phyloP scores from a whole-genome alignment of 805 yeast species.

The Grigorovia jiainica region DNA sequence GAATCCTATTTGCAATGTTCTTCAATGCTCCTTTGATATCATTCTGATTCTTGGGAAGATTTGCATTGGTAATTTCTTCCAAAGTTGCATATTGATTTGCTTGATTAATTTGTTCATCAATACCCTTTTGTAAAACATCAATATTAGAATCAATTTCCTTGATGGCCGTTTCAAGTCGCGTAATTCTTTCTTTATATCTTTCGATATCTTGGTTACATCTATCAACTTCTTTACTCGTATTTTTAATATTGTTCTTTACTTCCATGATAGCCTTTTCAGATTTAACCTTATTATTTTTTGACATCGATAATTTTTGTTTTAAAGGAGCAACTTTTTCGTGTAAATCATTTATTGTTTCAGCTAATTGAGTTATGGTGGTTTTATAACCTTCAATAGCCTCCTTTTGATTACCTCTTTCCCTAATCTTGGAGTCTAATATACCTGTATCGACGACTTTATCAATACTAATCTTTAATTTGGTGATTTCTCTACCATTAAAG shows the following conservation, averaged over 20 bases:
- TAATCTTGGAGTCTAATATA: conserved; percentile 13
- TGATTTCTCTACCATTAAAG: conserved; percentile 20
- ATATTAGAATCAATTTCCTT: conserved; percentile 16
- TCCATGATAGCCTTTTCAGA: conserved; percentile 11
- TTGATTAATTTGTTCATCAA: conserved; percentile 16
- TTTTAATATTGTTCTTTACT: conserved; percentile 11
- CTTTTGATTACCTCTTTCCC: conserved; percentile 18
- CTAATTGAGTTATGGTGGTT: conserved; percentile 19
- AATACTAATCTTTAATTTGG: conserved; percentile 16
- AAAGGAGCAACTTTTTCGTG: conserved; percentile 13
- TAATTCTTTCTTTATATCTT: conserved; percentile 15
- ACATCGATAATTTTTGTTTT: conserved; percentile 11
- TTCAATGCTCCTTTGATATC: conserved; percentile 41
- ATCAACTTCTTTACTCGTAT: conserved; percentile 12
- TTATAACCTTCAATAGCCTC: conserved; percentile 19
- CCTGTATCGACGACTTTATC: conserved; percentile 26
- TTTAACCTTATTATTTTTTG: conserved; percentile 6
- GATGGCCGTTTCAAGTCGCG: conserved; percentile 11
- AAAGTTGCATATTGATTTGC: conserved; percentile 39
- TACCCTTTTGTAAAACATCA: conserved; percentile 21
- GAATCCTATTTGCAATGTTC: conserved; percentile 37
- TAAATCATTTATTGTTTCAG: conserved; percentile 14
- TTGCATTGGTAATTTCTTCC: conserved; percentile 35
- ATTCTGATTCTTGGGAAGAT: conserved; percentile 35
- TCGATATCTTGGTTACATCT: conserved; percentile 20